These are phyloP conservation scores for Bathelium albidoporum DNA, from an alignment of 495 filamentous ascomycete species.

Conservation along the genomic window DNA sequence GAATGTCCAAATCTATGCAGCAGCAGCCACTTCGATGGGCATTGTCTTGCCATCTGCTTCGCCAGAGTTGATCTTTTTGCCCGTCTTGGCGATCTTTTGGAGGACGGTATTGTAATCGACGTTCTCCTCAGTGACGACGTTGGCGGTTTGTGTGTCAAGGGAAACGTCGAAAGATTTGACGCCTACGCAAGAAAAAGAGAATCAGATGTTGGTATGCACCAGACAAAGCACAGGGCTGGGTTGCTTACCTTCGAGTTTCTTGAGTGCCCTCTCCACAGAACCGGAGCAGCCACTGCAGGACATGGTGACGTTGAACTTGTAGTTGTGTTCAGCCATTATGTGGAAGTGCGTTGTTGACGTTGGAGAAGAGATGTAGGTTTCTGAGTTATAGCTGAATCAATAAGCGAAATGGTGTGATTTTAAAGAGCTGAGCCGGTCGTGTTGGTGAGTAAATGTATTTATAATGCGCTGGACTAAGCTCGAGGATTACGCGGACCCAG, in stretches of 20 bases:
- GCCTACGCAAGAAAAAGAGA: constrained; percentile 41
- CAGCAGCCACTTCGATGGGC: constrained; percentile 1
- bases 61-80: constrained; percentile 73
- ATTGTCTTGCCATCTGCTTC: constrained; percentile 41
- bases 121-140: constrained; percentile 51
- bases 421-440: not conserved
- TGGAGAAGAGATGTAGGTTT: not conserved
- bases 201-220: not conserved
- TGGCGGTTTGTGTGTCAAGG: constrained; percentile 71
- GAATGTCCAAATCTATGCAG: not conserved
- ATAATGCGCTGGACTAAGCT: not conserved
- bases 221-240: not conserved
- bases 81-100: constrained; percentile 86
- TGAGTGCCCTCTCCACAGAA: constrained; percentile 83
- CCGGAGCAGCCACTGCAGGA: constrained; percentile 61
- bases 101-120: constrained; percentile 73
- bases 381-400: not conserved
- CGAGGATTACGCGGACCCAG: not conserved
- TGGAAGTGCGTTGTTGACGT: constrained; percentile 41
- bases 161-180: constrained; percentile 79
- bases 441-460: not conserved
- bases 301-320: constrained; percentile 63
- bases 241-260: constrained; percentile 71
- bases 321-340: constrained; percentile 51
- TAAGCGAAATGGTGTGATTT: not conserved